A percentile compares a stretch with the other conserved stretches of the same genome.
Conservation (phyloP, 2,329 filamentous ascomycete genomes). For the Coccinonectria pachysandricola region DNA sequence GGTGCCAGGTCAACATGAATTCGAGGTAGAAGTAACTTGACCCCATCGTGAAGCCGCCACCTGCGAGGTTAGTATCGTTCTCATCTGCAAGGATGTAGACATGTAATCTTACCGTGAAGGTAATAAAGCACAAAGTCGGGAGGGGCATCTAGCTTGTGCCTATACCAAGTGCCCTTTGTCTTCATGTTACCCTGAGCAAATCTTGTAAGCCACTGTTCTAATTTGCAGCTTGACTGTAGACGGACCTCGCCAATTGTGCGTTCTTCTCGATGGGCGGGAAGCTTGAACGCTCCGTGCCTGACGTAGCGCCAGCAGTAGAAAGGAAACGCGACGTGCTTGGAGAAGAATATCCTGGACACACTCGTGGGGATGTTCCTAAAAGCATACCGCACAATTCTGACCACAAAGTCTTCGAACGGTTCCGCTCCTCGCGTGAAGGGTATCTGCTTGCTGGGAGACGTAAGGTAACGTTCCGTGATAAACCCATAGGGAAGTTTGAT, state of each 20-base stretch:
- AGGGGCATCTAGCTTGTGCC: conserved; percentile 44
- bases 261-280: conserved; percentile 54
- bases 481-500: conserved; percentile 21
- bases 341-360: conserved; percentile 68
- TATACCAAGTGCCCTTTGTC: conserved; percentile 60
- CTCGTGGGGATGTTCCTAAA: conserved; percentile 60
- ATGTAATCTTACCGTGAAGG: conserved; percentile 50
- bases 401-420: conserved; percentile 65
- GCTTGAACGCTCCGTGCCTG: conserved; percentile 55
- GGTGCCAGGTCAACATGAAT: conserved; percentile 64
- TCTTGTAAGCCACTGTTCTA: no score
- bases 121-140: conserved; percentile 78
- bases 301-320: conserved; percentile 69
- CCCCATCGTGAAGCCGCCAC: conserved; percentile 77
- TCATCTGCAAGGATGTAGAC: no score
- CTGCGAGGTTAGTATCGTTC: no score
- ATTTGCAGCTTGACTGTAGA: no score
- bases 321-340: conserved; percentile 59
- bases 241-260: conserved; percentile 23
- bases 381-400: conserved; percentile 68
- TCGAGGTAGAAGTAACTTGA: conserved; percentile 78
- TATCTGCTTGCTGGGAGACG: conserved; percentile 24
- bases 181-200: conserved; percentile 30
- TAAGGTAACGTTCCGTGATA: conserved; percentile 22
- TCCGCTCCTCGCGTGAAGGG: conserved; percentile 61